Percentiles rank a stretch among this genome's conserved stretches.
phyloP scores from a whole-genome alignment of 2,329 filamentous ascomycete species.

The Epicoccum sorghinum region DNA sequence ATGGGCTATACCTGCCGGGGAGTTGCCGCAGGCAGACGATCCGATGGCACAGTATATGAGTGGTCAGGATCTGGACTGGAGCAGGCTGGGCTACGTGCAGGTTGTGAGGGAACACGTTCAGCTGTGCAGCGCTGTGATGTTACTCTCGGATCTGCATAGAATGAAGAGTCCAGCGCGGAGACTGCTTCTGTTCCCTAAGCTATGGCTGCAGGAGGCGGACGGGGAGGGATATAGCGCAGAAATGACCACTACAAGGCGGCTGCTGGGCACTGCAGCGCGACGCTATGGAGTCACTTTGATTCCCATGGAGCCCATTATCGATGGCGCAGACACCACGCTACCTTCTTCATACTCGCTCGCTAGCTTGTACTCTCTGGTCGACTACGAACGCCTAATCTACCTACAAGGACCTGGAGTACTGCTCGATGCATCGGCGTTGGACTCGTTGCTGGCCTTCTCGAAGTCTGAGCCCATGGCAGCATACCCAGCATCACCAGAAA shows the following conservation, averaged over 20 bases:
- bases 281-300: slow-evolving; percentile 54
- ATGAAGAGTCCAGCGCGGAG: slow-evolving; percentile 54
- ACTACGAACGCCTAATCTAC: slow-evolving; percentile 54
- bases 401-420: slow-evolving; percentile 54
- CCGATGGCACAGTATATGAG: slow-evolving; percentile 39
- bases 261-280: slow-evolving; percentile 54
- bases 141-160: slow-evolving; percentile 54
- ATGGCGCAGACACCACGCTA: slow-evolving; percentile 41
- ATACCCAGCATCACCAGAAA: slow-evolving; percentile 39
- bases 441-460: slow-evolving; percentile 51
- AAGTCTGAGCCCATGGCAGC: slow-evolving; percentile 45
- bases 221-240: slow-evolving; percentile 50
- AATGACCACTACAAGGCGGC: slow-evolving; percentile 51
- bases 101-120: slow-evolving; percentile 53
- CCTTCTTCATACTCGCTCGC: slow-evolving; percentile 52
- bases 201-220: slow-evolving; percentile 43
- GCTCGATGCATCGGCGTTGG: slow-evolving; percentile 54
- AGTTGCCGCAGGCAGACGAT: slow-evolving; percentile 36
- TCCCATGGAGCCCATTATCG: slow-evolving; percentile 50
- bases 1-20: slow-evolving; percentile 44
- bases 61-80: slow-evolving; percentile 53
- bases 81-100: slow-evolving; percentile 55
- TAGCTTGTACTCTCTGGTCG: slow-evolving; percentile 52
- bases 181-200: slow-evolving; percentile 54
- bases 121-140: slow-evolving; percentile 58